Base-by-base conservation (phyloP, 2,329 filamentous ascomycete genomes). In the Curvularia sp. region DNA sequence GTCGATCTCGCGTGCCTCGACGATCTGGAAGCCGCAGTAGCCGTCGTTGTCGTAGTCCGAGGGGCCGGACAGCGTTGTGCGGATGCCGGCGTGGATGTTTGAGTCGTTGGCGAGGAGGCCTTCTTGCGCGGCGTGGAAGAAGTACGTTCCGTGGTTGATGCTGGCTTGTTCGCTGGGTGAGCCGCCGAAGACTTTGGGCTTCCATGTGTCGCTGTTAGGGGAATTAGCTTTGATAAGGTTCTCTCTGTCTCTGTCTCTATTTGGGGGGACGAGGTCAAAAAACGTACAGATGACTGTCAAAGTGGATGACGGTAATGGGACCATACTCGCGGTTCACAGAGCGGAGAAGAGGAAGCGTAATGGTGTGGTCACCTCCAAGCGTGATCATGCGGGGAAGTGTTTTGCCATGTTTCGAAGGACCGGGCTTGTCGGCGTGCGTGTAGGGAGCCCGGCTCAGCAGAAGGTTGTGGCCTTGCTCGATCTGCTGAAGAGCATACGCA, bases 121-220 rank as follows among this genome's bases (percentile, higher is more conserved):
- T 74, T 95, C 91, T 78, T 88, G 86, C 0, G 89, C 80, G 0
- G 91, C 92, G 74, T 94, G 90, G 79, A 89, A 95, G 79, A 96
- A 96, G 80, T 95, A 95, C 1, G 91, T 95, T 41, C 92, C 92
- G 79, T 95, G 91, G 79, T 95, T 96, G 79, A 96, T 88, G 63
- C 84, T 84, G 19, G 92, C 91, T 38, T 88, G 86, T 60, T 93
- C 85, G 27, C 86, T 90, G 0, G 92, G 91, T 0, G 90, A 88
- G 28, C 91, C 92, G 52, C 92, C 92, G 68, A 96, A 96, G 25
- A 95, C 92, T 74, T 94, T 94, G 42, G 92, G 92, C 57, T 86
- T 87, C 91, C 91, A 91, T 70, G 83, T 83, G 63, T 84, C 83
- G 3, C 69, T 79, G 15, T 28, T 21, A 47, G 28, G 19, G 25